Conservation (phyloP, 768 basidiomycete genomes). For the Amanita phalloides region DNA sequence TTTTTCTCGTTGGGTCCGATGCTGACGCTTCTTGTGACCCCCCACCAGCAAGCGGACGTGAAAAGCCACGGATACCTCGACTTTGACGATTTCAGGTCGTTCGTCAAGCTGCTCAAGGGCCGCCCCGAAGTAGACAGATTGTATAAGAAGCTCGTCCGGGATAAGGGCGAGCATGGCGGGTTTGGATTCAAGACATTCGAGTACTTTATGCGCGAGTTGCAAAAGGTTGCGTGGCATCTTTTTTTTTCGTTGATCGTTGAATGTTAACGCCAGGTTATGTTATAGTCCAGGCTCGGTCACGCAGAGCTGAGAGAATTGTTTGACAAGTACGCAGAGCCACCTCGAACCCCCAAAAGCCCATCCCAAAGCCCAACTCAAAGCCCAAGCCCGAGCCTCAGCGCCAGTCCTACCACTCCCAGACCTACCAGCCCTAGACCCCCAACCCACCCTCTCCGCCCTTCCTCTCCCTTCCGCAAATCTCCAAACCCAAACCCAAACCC, state of each 20-base stretch:
- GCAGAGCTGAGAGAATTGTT: slow-evolving; percentile 25
- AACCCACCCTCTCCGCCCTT: neutral
- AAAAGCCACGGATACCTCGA: slow-evolving; percentile 50
- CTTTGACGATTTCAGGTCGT: slow-evolving; percentile 69
- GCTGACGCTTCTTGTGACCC: neutral
- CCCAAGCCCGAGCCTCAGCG: too few species aligned
- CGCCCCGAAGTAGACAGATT: slow-evolving; percentile 73
- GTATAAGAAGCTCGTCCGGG: slow-evolving; percentile 28
- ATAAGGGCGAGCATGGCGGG: neutral
- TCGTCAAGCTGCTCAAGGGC: slow-evolving; percentile 76
- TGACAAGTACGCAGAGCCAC: slow-evolving; percentile 19
- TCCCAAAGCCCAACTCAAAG: too few species aligned
- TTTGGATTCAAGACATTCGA: slow-evolving; percentile 34
- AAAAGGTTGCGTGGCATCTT: slow-evolving; percentile 21
- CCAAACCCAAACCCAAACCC: too few species aligned
- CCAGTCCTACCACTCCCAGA: neutral
- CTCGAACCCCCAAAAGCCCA: too few species aligned
- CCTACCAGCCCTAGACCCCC: neutral
- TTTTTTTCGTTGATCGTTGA: neutral
- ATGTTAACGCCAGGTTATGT: neutral
- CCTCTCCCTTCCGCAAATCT: neutral
- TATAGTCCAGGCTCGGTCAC: slow-evolving; percentile 24
- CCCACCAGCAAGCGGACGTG: slow-evolving; percentile 52
- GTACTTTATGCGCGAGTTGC: slow-evolving; percentile 33
- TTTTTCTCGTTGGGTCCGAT: neutral